Conservation (phyloP, 768 basidiomycete genomes). For the Rhizopogon vinicolor region DNA sequence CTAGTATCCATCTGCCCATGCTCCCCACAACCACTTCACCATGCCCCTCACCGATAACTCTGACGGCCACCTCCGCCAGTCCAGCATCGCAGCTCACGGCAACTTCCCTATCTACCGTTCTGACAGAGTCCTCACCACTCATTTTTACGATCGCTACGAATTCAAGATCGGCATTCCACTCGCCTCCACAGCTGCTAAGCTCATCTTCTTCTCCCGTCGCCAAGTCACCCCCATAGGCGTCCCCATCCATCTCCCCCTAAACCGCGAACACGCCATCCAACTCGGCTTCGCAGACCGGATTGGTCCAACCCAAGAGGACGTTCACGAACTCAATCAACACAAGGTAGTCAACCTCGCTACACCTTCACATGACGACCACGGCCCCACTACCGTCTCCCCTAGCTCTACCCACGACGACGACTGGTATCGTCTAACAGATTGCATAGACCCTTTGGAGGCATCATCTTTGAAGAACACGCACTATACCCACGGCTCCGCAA, state of each 20-base stretch:
- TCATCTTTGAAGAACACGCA: conserved; percentile 26
- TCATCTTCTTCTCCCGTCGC: conserved; percentile 56
- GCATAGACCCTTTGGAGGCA: conserved; percentile 32
- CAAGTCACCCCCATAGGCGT: conserved; percentile 43
- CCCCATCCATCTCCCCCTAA: conserved; percentile 32
- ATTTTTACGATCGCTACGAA: conserved; percentile 26
- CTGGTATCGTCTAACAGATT: conserved; percentile 50
- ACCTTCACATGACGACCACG: conserved; percentile 13
- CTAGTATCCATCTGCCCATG: conserved; percentile 53
- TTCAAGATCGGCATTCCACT: conserved; percentile 35
- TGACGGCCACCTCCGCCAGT: conserved; percentile 10
- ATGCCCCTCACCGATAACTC: conserved; percentile 40
- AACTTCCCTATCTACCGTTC: conserved; percentile 43
- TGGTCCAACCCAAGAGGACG: conserved; percentile 53
- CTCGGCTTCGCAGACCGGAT: conserved; percentile 20
- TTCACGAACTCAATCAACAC: conserved; percentile 50
- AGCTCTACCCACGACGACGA: conserved; percentile 51
- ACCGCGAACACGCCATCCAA: conserved; percentile 24
- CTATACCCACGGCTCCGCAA: conserved; percentile 48
- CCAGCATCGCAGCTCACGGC: conserved; percentile 37
- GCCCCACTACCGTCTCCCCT: conserved; percentile 22
- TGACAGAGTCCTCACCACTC: conserved; percentile 24
- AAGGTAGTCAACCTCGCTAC: conserved; percentile 28
- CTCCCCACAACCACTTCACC: conserved; percentile 56
- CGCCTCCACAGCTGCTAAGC: conserved; percentile 52